These are phyloP conservation scores for Rasamsonia emersonii DNA, from an alignment of 2,329 filamentous ascomycete genomes.

Conservation along the genomic window DNA sequence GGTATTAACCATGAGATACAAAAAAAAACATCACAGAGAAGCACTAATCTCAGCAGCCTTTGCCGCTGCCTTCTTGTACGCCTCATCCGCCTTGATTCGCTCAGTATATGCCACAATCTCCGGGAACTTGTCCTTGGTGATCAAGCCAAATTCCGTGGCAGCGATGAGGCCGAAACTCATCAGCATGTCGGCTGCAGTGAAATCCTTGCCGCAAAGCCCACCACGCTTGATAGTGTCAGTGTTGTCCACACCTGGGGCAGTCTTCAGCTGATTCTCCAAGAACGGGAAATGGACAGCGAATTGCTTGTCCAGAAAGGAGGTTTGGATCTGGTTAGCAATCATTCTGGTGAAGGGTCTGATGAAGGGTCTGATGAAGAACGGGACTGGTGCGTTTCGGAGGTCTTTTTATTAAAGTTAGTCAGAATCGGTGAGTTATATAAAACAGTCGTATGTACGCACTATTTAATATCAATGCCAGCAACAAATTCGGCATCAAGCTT, in stretches of 20 bases:
- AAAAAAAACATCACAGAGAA: conserved; percentile 4
- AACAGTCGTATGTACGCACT: conserved; percentile 30
- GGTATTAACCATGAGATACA: too few species aligned
- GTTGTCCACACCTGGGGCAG: conserved; percentile 27
- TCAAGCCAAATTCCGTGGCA: conserved; percentile 21
- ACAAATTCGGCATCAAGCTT: conserved; percentile 64
- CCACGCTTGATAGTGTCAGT: conserved; percentile 7
- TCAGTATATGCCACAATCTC: conserved; percentile 28
- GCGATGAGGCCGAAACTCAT: conserved; percentile 39
- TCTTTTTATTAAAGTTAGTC: conserved; percentile 17
- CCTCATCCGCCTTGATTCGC: conserved; percentile 26
- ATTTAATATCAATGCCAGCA: conserved; percentile 55
- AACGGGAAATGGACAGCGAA: conserved; percentile 35
- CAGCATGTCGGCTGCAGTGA: conserved; percentile 40
- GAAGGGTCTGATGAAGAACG: conserved; percentile 55
- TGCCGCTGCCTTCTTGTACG: conserved; percentile 30
- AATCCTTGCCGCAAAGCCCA: conserved; percentile 34
- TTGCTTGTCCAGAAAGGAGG: conserved; percentile 32
- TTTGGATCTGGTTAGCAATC: conserved; percentile 41
- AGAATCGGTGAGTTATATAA: not conserved
- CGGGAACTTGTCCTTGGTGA: conserved; percentile 31
- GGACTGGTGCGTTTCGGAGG: conserved; percentile 47
- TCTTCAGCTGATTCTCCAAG: conserved; percentile 36
- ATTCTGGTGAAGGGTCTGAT: conserved; percentile 54
- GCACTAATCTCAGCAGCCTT: conserved; percentile 30